Evolutionary conservation across 129 eudicot genomes (phyloP).

Genomic region (Rutidosis leptorrhynchoides): DNA sequence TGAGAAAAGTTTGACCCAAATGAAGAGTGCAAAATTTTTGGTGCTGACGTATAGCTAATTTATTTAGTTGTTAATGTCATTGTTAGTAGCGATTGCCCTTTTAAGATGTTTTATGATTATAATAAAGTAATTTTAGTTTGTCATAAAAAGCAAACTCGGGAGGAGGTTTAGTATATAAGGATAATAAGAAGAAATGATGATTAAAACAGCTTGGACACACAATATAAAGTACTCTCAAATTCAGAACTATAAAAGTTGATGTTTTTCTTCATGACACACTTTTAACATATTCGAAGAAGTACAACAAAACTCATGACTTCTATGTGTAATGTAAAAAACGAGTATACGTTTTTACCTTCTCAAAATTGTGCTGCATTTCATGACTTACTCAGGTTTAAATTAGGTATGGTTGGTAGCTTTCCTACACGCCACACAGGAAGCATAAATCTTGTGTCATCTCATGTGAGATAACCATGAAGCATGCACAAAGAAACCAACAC

Average conservation of each 20-base stretch:
- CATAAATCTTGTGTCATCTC: slow-evolving; percentile 69
- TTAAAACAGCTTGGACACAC: too few species aligned
- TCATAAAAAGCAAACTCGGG: too few species aligned
- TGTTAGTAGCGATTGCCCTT: too few species aligned
- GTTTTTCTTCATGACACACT: background rate
- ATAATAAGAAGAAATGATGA: too few species aligned
- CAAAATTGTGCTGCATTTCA: slow-evolving; percentile 26
- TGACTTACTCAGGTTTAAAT: slow-evolving; percentile 25
- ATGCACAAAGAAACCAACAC: slow-evolving; percentile 20
- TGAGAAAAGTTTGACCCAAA: too few species aligned
- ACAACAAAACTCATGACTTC: slow-evolving; percentile 9
- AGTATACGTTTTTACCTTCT: slow-evolving; percentile 31
- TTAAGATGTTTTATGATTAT: too few species aligned
- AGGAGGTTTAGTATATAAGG: too few species aligned
- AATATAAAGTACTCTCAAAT: background rate
- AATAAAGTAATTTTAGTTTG: too few species aligned
- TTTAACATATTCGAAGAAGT: background rate
- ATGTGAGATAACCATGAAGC: slow-evolving; percentile 38
- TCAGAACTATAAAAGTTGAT: background rate
- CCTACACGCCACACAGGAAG: slow-evolving; percentile 72
- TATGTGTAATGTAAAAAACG: slow-evolving; percentile 12
- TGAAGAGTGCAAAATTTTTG: too few species aligned
- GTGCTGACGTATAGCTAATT: too few species aligned
- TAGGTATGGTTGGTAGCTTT: slow-evolving; percentile 42
- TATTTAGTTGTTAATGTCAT: too few species aligned